These are phyloP conservation scores for Lineolata rhizophorae DNA, from an alignment of 495 filamentous ascomycete genomes.

Conservation along the genomic window DNA sequence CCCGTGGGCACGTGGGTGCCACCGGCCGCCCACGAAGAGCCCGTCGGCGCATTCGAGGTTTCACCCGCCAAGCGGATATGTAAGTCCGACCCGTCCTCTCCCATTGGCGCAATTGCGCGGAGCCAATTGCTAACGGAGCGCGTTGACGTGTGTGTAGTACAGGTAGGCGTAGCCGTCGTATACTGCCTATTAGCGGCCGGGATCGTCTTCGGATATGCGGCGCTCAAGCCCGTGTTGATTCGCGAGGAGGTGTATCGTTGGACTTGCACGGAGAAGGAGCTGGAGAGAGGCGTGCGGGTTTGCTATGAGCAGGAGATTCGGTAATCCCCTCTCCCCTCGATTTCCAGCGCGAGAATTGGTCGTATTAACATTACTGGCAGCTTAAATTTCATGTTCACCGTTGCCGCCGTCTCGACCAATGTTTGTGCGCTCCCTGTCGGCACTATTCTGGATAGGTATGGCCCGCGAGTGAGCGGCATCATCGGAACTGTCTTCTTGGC, in stretches of 20 bases:
- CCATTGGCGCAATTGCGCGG: neutral
- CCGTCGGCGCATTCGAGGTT: constrained; percentile 24
- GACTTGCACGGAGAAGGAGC: constrained; percentile 32
- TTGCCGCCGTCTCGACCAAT: constrained; percentile 72
- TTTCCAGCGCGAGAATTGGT: neutral
- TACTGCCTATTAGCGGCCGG: constrained; percentile 72
- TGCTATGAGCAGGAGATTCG: constrained; percentile 57
- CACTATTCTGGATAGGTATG: constrained; percentile 65
- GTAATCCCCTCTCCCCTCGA: constrained; percentile 16
- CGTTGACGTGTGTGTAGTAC: constrained; percentile 19
- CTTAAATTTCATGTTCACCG: constrained; percentile 84
- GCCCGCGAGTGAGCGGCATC: constrained; percentile 54
- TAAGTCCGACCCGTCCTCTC: constrained; percentile 16
- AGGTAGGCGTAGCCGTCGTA: constrained; percentile 42
- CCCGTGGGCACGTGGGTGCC: constrained; percentile 18
- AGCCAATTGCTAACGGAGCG: neutral
- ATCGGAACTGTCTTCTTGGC: constrained; percentile 48
- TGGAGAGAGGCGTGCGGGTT: constrained; percentile 36
- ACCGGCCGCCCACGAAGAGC: constrained; percentile 8
- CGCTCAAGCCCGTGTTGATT: constrained; percentile 63
- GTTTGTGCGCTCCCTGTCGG: constrained; percentile 68
- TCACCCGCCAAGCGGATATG: constrained; percentile 27
- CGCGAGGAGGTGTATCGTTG: constrained; percentile 51
- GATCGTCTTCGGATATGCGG: constrained; percentile 66
- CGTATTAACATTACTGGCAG: constrained; percentile 4